Evolutionary conservation across 192 early-diverging fungal species (phyloP), one percentile per base, ranked within the genome.

Genomic region (Coemansia sp.): DNA sequence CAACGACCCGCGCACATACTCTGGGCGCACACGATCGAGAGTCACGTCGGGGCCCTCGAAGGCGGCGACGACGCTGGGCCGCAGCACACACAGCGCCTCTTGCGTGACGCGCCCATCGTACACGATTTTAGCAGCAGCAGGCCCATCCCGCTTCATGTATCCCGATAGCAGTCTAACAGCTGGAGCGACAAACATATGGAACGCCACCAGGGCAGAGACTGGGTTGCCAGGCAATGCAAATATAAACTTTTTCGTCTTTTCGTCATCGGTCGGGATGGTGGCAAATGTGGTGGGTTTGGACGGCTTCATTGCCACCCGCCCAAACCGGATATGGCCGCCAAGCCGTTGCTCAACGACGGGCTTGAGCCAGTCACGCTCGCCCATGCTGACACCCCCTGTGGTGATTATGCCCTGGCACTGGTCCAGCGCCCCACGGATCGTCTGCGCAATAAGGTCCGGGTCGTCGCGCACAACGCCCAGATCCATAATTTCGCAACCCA

Each of bases 371-470:
- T 99, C 96, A 33, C 87, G 79, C 80, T 99, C 96, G 48, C 96
- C 96, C 96, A 99, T 99, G n/a, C 93, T 94, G 0, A 97, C 96
- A 1, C 96, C 96, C 29, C 96, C 96, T 2, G 95, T 95, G 1
- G 92, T 93, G 10, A 99, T 86, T 0, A 99, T 58, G 0, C 95
- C 91, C 59, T 97, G 89, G 9, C 87, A 85, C 16, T 84, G 74
- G 3, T 67, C 59, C 55, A 89, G 52, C 34, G 88, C 81, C 21
- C 67, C 29, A 23, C 59, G 59, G 2, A 92, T 68, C 1, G 74
- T 61, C 0, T 72, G 34, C 21, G 84, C 87, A 16, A 95, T 73
- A n/a, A 71, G 67, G 6, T 70, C 82, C 13, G 82, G 88, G 66
- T 85, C 82, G 61, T 97, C 95, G 8, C 57, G 63, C 16, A 86